These are phyloP conservation scores for Elaphomyces granulatus DNA, from an alignment of 495 filamentous ascomycete species.

Conservation along the genomic window DNA sequence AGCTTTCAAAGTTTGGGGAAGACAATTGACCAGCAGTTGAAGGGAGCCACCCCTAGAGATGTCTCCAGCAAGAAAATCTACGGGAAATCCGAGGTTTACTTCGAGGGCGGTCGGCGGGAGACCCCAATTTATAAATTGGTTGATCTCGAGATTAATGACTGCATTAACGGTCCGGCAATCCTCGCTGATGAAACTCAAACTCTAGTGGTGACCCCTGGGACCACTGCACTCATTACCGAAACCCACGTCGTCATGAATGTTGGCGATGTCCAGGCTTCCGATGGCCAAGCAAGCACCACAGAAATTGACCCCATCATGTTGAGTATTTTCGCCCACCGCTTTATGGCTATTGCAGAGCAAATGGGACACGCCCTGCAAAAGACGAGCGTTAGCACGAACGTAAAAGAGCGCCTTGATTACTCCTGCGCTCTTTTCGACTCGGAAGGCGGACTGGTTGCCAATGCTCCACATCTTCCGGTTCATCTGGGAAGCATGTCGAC, in stretches of 20 bases:
- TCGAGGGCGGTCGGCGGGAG: constrained; percentile 45
- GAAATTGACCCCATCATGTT: constrained; percentile 62
- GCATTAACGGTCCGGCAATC: constrained; percentile 70
- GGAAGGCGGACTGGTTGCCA: constrained; percentile 68
- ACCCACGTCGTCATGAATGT: constrained; percentile 16
- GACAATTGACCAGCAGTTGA: constrained; percentile 77
- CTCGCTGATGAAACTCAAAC: constrained; percentile 88
- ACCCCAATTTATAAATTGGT: constrained; percentile 74
- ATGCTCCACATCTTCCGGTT: constrained; percentile 86
- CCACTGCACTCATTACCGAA: constrained; percentile 26
- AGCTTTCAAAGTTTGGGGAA: constrained; percentile 59
- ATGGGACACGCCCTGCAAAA: constrained; percentile 86
- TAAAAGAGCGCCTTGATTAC: constrained; percentile 85
- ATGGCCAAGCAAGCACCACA: constrained; percentile 21
- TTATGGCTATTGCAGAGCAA: constrained; percentile 92
- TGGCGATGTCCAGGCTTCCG: constrained; percentile 23
- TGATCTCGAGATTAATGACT: constrained; percentile 54
- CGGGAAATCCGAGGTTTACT: constrained; percentile 23
- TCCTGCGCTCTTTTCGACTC: constrained; percentile 81
- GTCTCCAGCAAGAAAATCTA: constrained; percentile 18
- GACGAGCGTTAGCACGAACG: constrained; percentile 84
- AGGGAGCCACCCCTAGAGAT: constrained; percentile 39
- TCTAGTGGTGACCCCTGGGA: constrained; percentile 71
- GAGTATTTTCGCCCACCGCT: constrained; percentile 78
- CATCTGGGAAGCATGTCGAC: constrained; percentile 87